These are phyloP conservation scores for Corchorus olitorius DNA, from an alignment of 345 rosid genomes.

Conservation along the genomic window DNA sequence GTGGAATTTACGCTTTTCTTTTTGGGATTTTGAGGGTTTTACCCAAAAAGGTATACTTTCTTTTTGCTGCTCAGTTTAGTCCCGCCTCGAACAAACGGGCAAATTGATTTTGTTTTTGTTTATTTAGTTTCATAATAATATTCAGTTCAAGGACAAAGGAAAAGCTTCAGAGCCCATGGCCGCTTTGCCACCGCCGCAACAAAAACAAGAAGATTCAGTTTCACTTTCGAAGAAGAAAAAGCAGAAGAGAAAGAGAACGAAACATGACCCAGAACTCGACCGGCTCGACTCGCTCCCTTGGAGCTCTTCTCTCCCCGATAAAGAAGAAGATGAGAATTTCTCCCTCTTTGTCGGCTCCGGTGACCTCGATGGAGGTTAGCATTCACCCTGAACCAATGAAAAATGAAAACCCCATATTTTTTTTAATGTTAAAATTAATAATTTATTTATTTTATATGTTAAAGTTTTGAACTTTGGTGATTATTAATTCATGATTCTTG, in stretches of 20 bases:
- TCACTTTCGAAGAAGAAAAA: constrained; percentile 25
- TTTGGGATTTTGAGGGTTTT: too few relatives aligned
- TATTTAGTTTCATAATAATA: too few relatives aligned
- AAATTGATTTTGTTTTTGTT: too few relatives aligned
- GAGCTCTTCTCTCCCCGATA: constrained; percentile 49
- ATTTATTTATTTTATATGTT: background rate
- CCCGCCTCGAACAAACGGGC: too few relatives aligned
- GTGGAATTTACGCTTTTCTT: too few relatives aligned
- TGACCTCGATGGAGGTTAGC: constrained; percentile 80
- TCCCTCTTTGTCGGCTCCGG: constrained; percentile 57
- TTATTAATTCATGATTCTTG: constrained; percentile 13
- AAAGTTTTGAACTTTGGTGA: background rate
- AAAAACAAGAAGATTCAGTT: background rate
- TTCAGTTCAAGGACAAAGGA: background rate
- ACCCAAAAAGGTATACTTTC: too few relatives aligned
- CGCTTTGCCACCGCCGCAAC: constrained; percentile 21
- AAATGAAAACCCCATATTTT: background rate
- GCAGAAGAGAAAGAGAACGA: constrained; percentile 42
- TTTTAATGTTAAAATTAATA: background rate
- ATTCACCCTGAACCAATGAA: background rate
- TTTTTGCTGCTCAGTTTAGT: too few relatives aligned
- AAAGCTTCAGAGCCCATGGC: constrained; percentile 31
- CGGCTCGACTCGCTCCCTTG: constrained; percentile 60
- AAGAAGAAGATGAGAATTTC: constrained; percentile 49
- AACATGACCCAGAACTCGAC: constrained; percentile 41